Evolutionary conservation across 768 basidiomycete genomes (phyloP), one percentile per base, ranked within the genome.

Genomic region (Hypholoma fasciculare): DNA sequence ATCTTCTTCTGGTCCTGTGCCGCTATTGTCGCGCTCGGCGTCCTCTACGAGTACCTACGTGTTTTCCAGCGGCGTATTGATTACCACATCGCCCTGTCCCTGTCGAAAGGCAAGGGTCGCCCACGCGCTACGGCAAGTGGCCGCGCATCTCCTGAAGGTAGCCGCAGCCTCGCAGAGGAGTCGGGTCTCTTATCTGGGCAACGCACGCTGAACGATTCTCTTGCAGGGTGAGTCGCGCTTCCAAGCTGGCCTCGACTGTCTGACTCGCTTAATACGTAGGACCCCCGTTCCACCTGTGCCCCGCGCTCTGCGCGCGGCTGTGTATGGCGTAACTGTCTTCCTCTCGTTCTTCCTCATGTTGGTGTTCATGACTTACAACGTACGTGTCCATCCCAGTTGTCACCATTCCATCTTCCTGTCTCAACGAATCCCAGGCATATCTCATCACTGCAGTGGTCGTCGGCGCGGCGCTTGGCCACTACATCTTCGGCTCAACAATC

Each of bases 321-420:
- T 93, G 38, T 96, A 96, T 65, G 92, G 88, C n/a, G 72, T 78
- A 4, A 84, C 84, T 2, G 85, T 94, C 19, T 88, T 88, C 71
- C 71, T 94, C 58, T 91, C 91, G 37, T 91, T 90, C 79, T 92
- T 93, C 82, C 83, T 94, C 69, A 97, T 97, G 94, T 77, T 97
- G 57, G 87, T 96, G 40, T 95, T 94, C 73, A 96, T 97, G 94
- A 96, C 94, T 4, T 97, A 96, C 75, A 97, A 97, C 63, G 92
- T 94, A 58, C 67, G 90, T 76, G 20, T 36, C 26, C 44, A 37
- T 34, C 34, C 17, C 1, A 17, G 40, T 26, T 8, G 27, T 11
- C 16, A 34, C 47, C 1, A n/a, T 30, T 40, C n/a, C 9, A 16
- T 36, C 14, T 17, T 51, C 16, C 19, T 16, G 36, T 50, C 16